Base-by-base conservation (phyloP, 1,284 basidiomycete genomes). In the Heterobasidion occidentale region DNA sequence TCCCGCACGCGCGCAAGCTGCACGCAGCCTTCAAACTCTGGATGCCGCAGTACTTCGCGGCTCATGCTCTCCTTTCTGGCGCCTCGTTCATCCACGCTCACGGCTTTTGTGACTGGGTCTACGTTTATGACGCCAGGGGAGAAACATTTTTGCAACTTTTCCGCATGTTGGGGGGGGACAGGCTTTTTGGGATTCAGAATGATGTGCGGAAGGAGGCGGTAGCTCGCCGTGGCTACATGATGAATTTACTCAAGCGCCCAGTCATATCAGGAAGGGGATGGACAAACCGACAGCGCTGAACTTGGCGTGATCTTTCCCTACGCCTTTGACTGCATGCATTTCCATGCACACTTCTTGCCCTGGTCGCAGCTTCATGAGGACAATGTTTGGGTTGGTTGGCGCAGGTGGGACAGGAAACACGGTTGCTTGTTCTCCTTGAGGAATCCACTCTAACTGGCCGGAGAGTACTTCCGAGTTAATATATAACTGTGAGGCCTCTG, bases 221-320 rank as follows among this genome's bases (percentile, higher is more conserved):
- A 99, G 2, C 94, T 92, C 1, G 96, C 94, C 9, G 94, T 97
- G 2, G 94, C 94, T 94, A 35, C 64, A 3, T 56, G 19, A 9
- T 7, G 11, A 12, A 36, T 5, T 20, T 11, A 42, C 44, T 9
- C 34, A 20, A 17, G 46, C 44, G 9, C 15, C 33, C 9, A 49
- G 44, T n/a, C 36, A 53, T 34, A 55, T 14, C 53, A 9, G 17
- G 19, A 7, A 20, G 27, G 47, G 17, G 7, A 45, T 27, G 27
- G 3, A 76, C 90, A 61, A 62, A 92, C 92, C 92, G 53, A 99
- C 97, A n/a, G 97, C 94, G 56, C 86, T 93, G 71, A 92, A 99
- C 69, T 99, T 99, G 46, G 97, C 94, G 67, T 99, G 97, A 64
- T 96, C 94, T 65, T 92, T 93, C 19, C 94, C 95, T n/a, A 93